Evolutionary conservation across 257 asterid genomes (phyloP).

Genomic region (Nemophila menziesii): DNA sequence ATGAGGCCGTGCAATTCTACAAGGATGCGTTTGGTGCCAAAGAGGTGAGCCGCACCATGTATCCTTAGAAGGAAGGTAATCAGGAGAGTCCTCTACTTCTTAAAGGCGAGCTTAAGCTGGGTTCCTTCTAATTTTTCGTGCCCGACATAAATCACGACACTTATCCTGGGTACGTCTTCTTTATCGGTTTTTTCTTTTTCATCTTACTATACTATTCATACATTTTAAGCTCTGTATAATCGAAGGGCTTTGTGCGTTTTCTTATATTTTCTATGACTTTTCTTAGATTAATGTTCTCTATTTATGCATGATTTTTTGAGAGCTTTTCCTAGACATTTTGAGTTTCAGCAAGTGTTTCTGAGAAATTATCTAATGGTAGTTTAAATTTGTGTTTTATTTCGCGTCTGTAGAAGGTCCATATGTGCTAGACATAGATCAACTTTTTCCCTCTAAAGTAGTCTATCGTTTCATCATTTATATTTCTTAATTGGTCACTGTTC

Average conservation of each 20-base stretch:
- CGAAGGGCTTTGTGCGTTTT: background rate
- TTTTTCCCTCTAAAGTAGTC: background rate
- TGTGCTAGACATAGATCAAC: too few species aligned
- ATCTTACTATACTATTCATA: background rate
- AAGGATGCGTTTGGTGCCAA: slow-evolving; percentile 85
- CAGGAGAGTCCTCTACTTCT: slow-evolving; percentile 62
- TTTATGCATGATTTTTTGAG: too few species aligned
- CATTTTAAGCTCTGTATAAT: background rate
- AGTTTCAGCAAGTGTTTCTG: background rate
- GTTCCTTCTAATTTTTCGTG: slow-evolving; percentile 39
- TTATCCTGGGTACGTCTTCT: slow-evolving; percentile 30
- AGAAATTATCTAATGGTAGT: background rate
- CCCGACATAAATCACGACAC: slow-evolving; percentile 55
- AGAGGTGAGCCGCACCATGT: slow-evolving; percentile 55
- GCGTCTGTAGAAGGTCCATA: too few species aligned
- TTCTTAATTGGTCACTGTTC: too few species aligned
- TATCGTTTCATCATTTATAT: background rate
- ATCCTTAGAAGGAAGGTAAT: slow-evolving; percentile 79
- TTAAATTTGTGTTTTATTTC: too few species aligned
- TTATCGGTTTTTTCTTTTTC: background rate
- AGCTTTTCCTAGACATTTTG: background rate
- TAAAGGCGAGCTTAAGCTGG: slow-evolving; percentile 63
- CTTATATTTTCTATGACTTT: too few species aligned
- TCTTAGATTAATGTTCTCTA: background rate
- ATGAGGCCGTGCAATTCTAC: slow-evolving; percentile 68